These are phyloP conservation scores for Raffaelea arxii DNA, from an alignment of 2,329 filamentous ascomycete genomes.

Conservation along the genomic window DNA sequence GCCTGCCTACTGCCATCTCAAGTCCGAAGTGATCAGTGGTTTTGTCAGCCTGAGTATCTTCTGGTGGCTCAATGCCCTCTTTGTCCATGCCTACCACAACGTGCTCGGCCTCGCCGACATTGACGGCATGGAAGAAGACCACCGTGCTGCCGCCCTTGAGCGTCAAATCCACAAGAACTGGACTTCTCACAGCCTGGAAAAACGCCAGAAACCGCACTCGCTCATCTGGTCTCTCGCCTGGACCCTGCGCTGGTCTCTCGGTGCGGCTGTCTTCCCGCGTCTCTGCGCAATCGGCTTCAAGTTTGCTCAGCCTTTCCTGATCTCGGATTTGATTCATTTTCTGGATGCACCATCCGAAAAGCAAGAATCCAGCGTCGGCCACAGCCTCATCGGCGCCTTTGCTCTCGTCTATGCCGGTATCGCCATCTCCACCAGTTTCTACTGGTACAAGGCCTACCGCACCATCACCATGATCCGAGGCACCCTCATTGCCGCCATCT, in stretches of 20 bases:
- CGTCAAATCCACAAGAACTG: not conserved
- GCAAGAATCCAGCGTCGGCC: slow-evolving; percentile 17
- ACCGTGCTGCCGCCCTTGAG: not conserved
- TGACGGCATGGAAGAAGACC: not conserved
- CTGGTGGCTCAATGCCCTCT: slow-evolving; percentile 27
- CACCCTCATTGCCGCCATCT: slow-evolving; percentile 4
- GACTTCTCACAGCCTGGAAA: not conserved
- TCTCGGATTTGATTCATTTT: slow-evolving; percentile 23
- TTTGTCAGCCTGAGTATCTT: slow-evolving; percentile 27
- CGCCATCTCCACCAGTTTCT: too few relatives aligned
- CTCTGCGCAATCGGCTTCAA: slow-evolving; percentile 24
- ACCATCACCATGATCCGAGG: slow-evolving; percentile 4
- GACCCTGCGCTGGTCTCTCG: slow-evolving; percentile 14
- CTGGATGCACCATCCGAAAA: slow-evolving; percentile 17
- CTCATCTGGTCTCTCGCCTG: not conserved
- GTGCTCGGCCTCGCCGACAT: not conserved
- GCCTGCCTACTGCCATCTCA: slow-evolving; percentile 16
- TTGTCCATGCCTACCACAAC: not conserved
- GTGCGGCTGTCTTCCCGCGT: slow-evolving; percentile 21
- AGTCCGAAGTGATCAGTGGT: slow-evolving; percentile 28
- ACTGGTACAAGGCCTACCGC: slow-evolving; percentile 18
- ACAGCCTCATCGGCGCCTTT: slow-evolving; percentile 24
- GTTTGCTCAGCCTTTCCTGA: slow-evolving; percentile 26
- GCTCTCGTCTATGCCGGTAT: too few relatives aligned
- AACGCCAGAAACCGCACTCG: not conserved